Percentiles rank a stretch among this genome's conserved stretches.
These are phyloP conservation scores for Saccharomycopsis fodiens DNA, from an alignment of 805 yeast genomes.

Conservation along the genomic window DNA sequence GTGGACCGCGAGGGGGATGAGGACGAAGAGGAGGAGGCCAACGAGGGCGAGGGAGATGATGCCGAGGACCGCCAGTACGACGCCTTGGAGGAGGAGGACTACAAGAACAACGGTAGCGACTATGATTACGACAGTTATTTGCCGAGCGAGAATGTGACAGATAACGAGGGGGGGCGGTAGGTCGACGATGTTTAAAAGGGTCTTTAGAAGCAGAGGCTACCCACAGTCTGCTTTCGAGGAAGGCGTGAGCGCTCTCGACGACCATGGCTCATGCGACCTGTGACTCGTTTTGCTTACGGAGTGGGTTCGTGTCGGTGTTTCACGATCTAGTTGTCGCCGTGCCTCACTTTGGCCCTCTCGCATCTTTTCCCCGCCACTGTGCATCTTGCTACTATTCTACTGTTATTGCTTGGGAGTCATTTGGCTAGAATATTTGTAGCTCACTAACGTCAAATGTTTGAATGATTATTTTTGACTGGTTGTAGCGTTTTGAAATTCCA, in stretches of 20 bases:
- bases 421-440: no score
- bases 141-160: constrained; percentile 21
- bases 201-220: constrained; percentile 5
- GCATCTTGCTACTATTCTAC: no score
- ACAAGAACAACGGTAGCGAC: constrained; percentile 16
- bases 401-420: no score
- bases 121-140: constrained; percentile 21
- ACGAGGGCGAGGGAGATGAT: constrained; percentile 9
- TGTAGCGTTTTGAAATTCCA: no score
- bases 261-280: no score
- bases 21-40: constrained; percentile 21
- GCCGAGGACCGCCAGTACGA: constrained; percentile 20
- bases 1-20: not conserved
- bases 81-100: constrained; percentile 20
- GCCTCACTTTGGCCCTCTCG: no score
- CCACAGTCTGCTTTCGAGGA: not conserved
- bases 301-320: no score
- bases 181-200: not conserved
- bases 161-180: constrained; percentile 9
- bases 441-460: no score
- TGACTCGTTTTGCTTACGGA: no score
- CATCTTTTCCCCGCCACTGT: no score
- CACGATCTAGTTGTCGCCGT: no score
- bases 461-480: no score
- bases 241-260: not conserved